Conservation (phyloP, 2,329 filamentous ascomycete species). For the Amylocarpus encephaloides region DNA sequence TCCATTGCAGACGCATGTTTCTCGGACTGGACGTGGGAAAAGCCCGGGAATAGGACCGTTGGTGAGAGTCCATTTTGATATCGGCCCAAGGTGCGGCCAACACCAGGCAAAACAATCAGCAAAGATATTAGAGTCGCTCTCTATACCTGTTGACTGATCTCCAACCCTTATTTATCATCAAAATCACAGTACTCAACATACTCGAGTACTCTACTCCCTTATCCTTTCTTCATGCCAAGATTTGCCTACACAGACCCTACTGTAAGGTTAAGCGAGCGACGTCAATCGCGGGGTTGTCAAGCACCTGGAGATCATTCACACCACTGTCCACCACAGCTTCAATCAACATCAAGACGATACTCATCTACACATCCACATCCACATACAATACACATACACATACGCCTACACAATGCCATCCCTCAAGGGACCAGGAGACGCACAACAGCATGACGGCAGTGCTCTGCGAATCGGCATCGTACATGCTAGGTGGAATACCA, state of each 20-base stretch:
- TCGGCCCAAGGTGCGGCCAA: too few relatives aligned
- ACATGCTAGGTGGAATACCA: slow-evolving; percentile 85
- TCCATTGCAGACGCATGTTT: too few relatives aligned
- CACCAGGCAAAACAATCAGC: too few relatives aligned
- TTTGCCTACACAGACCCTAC: not conserved
- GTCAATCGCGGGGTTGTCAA: not conserved
- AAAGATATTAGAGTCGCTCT: too few relatives aligned
- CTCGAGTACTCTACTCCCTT: too few relatives aligned
- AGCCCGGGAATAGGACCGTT: too few relatives aligned
- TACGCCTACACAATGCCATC: slow-evolving; percentile 22
- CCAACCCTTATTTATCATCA: too few relatives aligned
- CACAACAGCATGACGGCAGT: slow-evolving; percentile 59
- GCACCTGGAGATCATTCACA: not conserved
- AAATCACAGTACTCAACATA: too few relatives aligned
- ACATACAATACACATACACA: not conserved
- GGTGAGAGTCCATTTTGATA: too few relatives aligned
- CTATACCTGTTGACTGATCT: too few relatives aligned
- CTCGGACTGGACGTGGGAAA: too few relatives aligned
- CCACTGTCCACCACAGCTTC: not conserved
- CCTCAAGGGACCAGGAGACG: slow-evolving; percentile 55
- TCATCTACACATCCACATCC: not conserved
- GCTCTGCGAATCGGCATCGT: slow-evolving; percentile 86
- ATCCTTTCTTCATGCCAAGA: too few relatives aligned
- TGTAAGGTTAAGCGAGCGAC: not conserved
- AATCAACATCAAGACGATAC: not conserved